Base-by-base conservation (phyloP, 768 basidiomycete species). In the Amanita molliuscula region DNA sequence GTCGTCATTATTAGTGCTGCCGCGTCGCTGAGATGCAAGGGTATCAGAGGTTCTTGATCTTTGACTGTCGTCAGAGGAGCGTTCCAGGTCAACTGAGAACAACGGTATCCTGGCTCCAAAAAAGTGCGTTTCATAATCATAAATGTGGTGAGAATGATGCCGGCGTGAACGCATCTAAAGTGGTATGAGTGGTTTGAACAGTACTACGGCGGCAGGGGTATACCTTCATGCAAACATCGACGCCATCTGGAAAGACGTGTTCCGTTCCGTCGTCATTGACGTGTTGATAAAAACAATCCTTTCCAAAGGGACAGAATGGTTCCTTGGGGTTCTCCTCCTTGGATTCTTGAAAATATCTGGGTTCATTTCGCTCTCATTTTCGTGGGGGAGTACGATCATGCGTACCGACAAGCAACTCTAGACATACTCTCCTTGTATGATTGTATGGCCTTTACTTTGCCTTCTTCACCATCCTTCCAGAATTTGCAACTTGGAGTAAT, bases 221-320 rank as follows among this genome's bases (percentile, higher is more conserved):
- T 54, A 81, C 81, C 52, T 62, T 68, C 76, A 84, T 77, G 50
- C 67, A 74, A 18, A 66, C 63, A 29, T 76, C 74, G 18, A 72
- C 73, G 5, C 84, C 85, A 36, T 76, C 64, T 34, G 61, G 56
- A 57, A 84, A 84, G 2, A 75, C 56, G 54, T 78, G 70, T 0
- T 70, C 69, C 7, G 83, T 77, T 9, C 87, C 88, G 55, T 89
- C 87, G 0, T 67, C 64, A 21, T 82, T 81, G 44, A 67, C 56
- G 59, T 91, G 88, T 56, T 78, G 74, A 59, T 88, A 91, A 61
- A 91, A 88, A 60, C 88, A 91, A 52, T 90, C 88, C 43, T 71
- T 70, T 37, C 88, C 88, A 55, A 86, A 91, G 0, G 85, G 88
- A 63, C 88, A 91, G 47, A 75, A 74, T 0, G 81, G 80, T 42